Evolutionary conservation across 306 rosid genomes (phyloP), one percentile per base, ranked within the genome.

Genomic region (Prunus mira): DNA sequence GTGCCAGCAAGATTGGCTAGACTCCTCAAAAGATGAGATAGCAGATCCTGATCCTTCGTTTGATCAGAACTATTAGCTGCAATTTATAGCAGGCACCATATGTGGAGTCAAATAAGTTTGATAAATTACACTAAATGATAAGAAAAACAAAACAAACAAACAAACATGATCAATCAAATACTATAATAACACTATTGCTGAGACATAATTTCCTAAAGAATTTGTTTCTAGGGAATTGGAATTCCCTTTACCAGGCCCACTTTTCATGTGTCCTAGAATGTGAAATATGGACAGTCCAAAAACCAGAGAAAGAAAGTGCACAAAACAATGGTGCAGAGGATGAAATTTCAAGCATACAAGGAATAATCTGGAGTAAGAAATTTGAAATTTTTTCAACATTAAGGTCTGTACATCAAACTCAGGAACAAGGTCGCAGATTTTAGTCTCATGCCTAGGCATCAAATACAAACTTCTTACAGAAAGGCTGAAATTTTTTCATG

Each of bases 11-110:
- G 69, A 82, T 78, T 83, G 51, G 87, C 93, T 69, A 93, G 83
- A 87, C 78, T 93, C 79, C 71, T 82, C 76, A 88, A 84, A 43
- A 90, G 84, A 83, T 86, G 93, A 65, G 89, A 84, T 8, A 91
- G 80, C 57, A 90, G 78, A 83, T 88, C 93, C 73, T 83, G 93
- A 80, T 85, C 90, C 81, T 74, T 88, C 18, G 80, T 52, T 52
- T 83, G 81, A 80, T 85, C 88, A 30, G 89, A 81, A 60, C 74
- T 85, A 82, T 81, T 88, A 77, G 93, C 98, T 93, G 91, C 87
- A 84, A 72, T 75, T 82, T 66, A 84, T 46, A 82, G 63, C 83
- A 73, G 75, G 71, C 76, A 86, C 20, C 49, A 74, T 76, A 67
- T 65, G 49, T 61, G 64, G n/a, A 81, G 83, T 85, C 84, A 68